Evolutionary conservation across 345 rosid species (phyloP), one percentile per base, ranked within the genome.

Genomic region (Boechera stricta): DNA sequence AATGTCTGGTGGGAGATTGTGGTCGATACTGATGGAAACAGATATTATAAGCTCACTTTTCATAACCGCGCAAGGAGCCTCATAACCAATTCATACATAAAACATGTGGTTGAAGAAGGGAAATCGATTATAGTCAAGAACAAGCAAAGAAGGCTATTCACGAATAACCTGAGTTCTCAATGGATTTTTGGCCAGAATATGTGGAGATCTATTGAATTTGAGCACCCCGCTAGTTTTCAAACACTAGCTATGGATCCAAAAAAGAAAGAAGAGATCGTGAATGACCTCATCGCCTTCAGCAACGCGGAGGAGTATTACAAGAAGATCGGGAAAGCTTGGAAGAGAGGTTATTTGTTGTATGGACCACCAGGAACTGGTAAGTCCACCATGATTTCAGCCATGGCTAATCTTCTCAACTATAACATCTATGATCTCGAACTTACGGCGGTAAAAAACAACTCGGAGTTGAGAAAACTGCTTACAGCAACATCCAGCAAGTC

Each of bases 1-100:
- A 78, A 82, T 42, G 47, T 89, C 3, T 81, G 86, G 90, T 87
- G 89, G 90, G 83, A 75, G 56, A 78, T 71, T 1, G 80, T 75
- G 4, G 76, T 78, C 44, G 21, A 44, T 58, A 2, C 81, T 0
- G 86, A 89, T 12, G 86, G 84, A 58, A 72, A 58, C 26, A 71
- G 84, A 73, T 79, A 41, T 51, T 84, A 82, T 82, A 80, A 32
- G 72, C 89, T 87, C 35, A 79, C 82, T 8, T 84, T 86, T 71
- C 88, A 86, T 48, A 73, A 74, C 63, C 72, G 72, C 0, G 54
- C 83, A 51, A 60, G 85, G 11, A 79, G 81, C 15, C 29, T 83
- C 15, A 75, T 89, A 18, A 73, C 73, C 2, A 80, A 72, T 11
- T 63, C 71, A 1, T 89, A 87, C 33, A 31, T 82, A 29, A 64